phyloP scores from a whole-genome alignment of 2,329 filamentous ascomycete species.

The Clonostachys solani region DNA sequence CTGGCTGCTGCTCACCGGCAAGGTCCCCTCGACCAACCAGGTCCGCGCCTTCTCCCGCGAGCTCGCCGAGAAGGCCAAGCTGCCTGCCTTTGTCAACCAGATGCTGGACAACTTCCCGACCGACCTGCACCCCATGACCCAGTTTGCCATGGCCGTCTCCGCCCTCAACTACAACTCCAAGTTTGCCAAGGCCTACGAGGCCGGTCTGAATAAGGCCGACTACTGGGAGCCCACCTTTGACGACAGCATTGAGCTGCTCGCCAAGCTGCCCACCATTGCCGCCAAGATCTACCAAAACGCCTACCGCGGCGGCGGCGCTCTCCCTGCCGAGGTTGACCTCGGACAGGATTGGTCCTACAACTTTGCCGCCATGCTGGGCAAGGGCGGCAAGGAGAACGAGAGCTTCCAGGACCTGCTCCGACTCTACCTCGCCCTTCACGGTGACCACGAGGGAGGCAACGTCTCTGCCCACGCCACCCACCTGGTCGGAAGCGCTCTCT shows the following conservation, averaged over 20 bases:
- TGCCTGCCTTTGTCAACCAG: slow-evolving; percentile 79
- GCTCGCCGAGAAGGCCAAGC: slow-evolving; percentile 77
- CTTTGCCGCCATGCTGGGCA: slow-evolving; percentile 94
- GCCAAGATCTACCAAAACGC: slow-evolving; percentile 97
- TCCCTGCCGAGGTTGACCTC: slow-evolving; percentile 72
- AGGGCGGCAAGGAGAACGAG: slow-evolving; percentile 81
- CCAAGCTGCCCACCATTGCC: slow-evolving; percentile 93
- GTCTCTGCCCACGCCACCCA: slow-evolving; percentile 95
- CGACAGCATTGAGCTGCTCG: slow-evolving; percentile 87
- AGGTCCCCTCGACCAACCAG: slow-evolving; percentile 80
- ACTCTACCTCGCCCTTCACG: slow-evolving; percentile 92
- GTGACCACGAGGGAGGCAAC: slow-evolving; percentile 97
- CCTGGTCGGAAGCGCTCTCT: slow-evolving; percentile 89
- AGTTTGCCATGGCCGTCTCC: slow-evolving; percentile 91
- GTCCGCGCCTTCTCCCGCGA: slow-evolving; percentile 79
- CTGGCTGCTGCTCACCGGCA: slow-evolving; percentile 92
- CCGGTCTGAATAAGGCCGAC: slow-evolving; percentile 88
- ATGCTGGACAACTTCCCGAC: slow-evolving; percentile 87
- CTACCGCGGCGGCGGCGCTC: slow-evolving; percentile 68
- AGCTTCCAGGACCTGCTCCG: slow-evolving; percentile 94
- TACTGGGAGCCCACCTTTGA: slow-evolving; percentile 99
- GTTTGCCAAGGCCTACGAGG: slow-evolving; percentile 90
- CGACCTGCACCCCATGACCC: slow-evolving; percentile 96
- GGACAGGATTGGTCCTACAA: slow-evolving; percentile 98
- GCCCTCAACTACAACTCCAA: slow-evolving; percentile 93